Percentiles rank a stretch among this genome's conserved stretches.
These are phyloP conservation scores for Camellia sinensis DNA, from an alignment of 148 eudicot genomes.

Conservation along the genomic window DNA sequence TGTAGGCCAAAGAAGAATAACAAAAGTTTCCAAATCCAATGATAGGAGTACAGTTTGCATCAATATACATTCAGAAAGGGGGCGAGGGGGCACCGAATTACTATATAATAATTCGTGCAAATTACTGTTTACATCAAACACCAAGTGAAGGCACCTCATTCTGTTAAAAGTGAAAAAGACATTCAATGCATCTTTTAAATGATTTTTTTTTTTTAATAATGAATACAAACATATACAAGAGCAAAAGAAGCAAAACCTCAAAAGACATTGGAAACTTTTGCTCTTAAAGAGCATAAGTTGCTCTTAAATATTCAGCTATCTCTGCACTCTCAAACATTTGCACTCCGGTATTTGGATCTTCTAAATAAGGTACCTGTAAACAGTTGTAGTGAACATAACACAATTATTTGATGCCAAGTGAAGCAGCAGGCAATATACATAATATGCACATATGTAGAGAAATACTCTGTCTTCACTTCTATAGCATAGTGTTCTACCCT, in stretches of 20 bases:
- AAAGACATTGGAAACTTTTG: conserved; percentile 6
- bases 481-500: neutral
- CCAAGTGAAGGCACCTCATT: neutral
- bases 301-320: conserved; percentile 77
- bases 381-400: conserved; percentile 6
- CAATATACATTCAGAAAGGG: neutral
- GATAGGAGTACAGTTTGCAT: neutral
- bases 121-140: conserved; percentile 7
- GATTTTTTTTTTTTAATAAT: neutral
- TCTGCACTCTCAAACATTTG: conserved; percentile 97
- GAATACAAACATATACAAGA: neutral
- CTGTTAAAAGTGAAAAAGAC: neutral
- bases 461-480: neutral
- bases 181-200: neutral
- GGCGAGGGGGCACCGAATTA: neutral
- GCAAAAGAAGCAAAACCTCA: conserved; percentile 9
- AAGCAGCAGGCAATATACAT: neutral
- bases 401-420: neutral
- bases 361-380: conserved; percentile 78
- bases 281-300: conserved; percentile 69
- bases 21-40: neutral
- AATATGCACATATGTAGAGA: neutral
- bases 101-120: neutral
- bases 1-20: neutral
- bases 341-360: conserved; percentile 96